phyloP scores from a whole-genome alignment of 192 early-diverging fungal genomes.

The Umbelopsis isabellina region DNA sequence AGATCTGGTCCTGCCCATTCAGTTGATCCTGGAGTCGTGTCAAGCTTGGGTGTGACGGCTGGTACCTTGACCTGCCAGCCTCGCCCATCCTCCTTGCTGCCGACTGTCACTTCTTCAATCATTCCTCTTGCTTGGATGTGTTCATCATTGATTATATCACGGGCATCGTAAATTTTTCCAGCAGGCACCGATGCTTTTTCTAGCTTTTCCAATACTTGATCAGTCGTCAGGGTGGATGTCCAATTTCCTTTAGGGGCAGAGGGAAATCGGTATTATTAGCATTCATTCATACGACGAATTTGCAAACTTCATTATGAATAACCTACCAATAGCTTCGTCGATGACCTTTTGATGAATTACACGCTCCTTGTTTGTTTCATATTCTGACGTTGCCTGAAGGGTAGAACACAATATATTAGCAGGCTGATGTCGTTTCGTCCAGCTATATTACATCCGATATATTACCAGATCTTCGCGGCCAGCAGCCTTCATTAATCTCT shows the following conservation, averaged over 20 bases:
- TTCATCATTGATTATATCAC: conserved; percentile 51
- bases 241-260: conserved; percentile 27
- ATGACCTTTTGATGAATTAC: conserved; percentile 44
- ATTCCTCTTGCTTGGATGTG: conserved; percentile 49
- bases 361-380: conserved; percentile 48
- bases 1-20: conserved; percentile 56
- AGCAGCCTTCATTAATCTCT: conserved; percentile 46
- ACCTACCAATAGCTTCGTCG: conserved; percentile 47
- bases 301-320: not conserved
- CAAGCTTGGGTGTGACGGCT: conserved; percentile 45
- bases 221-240: conserved; percentile 37
- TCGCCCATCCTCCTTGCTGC: conserved; percentile 34
- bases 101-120: conserved; percentile 46
- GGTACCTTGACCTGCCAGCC: conserved; percentile 53
- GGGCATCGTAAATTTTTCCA: conserved; percentile 52
- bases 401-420: not conserved
- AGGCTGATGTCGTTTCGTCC: not conserved
- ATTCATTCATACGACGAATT: not conserved
- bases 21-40: conserved; percentile 49
- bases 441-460: not conserved
- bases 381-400: conserved; percentile 39
- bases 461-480: conserved; percentile 48
- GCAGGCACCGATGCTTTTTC: conserved; percentile 48
- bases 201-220: conserved; percentile 40
- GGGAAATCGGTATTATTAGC: not conserved